Base-by-base conservation (phyloP, 2,329 filamentous ascomycete species). In the Dactylellina cionopaga region DNA sequence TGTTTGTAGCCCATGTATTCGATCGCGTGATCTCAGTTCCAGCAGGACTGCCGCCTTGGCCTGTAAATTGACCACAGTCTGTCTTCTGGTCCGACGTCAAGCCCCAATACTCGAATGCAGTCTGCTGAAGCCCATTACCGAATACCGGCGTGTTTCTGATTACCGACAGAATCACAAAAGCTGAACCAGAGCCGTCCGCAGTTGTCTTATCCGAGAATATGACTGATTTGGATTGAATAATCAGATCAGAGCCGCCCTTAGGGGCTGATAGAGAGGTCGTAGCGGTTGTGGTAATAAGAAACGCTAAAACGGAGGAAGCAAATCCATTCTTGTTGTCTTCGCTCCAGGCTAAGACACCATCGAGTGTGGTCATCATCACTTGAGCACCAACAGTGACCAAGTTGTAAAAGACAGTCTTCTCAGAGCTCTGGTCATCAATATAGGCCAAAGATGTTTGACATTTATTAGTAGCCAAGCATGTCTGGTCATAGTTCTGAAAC, bases 401-500 rank as follows among this genome's bases (percentile, higher is more conserved):
- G n/a, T 68, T 68, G 9, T 68, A 49, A 31, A 68, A 15, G 4
- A 27, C 19, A 15, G 22, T 29, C 22, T 41, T 55, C 22, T 55
- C 33, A 5, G 35, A 39, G 17, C 33, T 55, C 10, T 25, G 11
- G 22, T 55, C 51, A 27, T 55, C 51, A 17, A 55, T 55, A 5
- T 55, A 39, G 2, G 51, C 33, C 10, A 55, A 25, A 17, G 13
- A 13, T 2, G 33, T 55, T 17, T n/a, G n/a, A n/a, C n/a, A n/a
- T 27, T 58, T 13, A 13, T 15, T 33, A 22, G 9, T 35, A 33
- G 5, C 17, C 6, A 5, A 11, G 3, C 11, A 10, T 15, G 35
- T 83, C 80, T 92, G 89, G 29, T 81, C 51, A 49, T 75, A 62
- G 37, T 62, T 75, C 77, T 80, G 64, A 80, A 75, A 74, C 39